Percentiles rank a stretch among this genome's conserved stretches.
Evolutionary conservation across 2,329 filamentous ascomycete species (phyloP).

Genomic region (Esteya vermicola): DNA sequence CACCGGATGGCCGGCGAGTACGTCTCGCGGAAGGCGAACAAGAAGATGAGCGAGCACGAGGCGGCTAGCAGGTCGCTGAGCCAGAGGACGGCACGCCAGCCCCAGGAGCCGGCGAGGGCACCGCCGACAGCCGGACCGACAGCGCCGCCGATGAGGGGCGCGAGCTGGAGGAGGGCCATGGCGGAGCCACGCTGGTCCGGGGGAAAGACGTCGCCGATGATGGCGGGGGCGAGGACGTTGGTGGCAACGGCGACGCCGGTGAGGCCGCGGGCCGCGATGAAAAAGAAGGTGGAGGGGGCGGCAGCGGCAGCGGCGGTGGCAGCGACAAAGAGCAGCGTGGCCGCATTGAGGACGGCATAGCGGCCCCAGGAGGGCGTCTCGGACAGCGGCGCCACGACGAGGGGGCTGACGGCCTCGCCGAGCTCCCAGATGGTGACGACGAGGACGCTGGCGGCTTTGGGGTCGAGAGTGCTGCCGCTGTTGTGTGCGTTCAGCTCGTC

Average conservation of each 20-base stretch:
- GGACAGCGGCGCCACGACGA: conserved; percentile 47
- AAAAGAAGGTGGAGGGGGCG: conserved; percentile 33
- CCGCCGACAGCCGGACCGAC: conserved; percentile 18
- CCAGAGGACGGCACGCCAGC: conserved; percentile 22
- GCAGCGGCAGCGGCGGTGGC: conserved; percentile 28
- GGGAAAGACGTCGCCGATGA: conserved; percentile 50
- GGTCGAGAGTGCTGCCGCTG: conserved; percentile 17
- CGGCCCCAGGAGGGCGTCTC: conserved; percentile 41
- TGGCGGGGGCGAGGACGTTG: conserved; percentile 47
- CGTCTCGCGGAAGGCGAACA: conserved; percentile 17
- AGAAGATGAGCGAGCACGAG: conserved; percentile 11
- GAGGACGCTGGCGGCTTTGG: conserved; percentile 37
- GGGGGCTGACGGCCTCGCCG: conserved; percentile 46
- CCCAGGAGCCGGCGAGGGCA: conserved; percentile 16
- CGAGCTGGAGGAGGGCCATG: conserved; percentile 21
- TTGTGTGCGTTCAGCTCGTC: conserved; percentile 26
- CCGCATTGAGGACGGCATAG: conserved; percentile 36
- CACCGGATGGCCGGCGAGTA: conserved; percentile 32
- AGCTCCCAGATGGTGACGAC: conserved; percentile 61
- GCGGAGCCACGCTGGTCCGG: conserved; percentile 38
- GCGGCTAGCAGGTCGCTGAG: conserved; percentile 13
- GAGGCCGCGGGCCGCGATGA: conserved; percentile 54
- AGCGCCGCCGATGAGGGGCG: conserved; percentile 18
- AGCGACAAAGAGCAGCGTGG: conserved; percentile 35
- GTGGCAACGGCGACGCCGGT: conserved; percentile 49